Percentiles rank a stretch among this genome's conserved stretches.
These are phyloP conservation scores for Apophysomyces variabilis DNA, from an alignment of 371 early-diverging fungal genomes.

Conservation along the genomic window DNA sequence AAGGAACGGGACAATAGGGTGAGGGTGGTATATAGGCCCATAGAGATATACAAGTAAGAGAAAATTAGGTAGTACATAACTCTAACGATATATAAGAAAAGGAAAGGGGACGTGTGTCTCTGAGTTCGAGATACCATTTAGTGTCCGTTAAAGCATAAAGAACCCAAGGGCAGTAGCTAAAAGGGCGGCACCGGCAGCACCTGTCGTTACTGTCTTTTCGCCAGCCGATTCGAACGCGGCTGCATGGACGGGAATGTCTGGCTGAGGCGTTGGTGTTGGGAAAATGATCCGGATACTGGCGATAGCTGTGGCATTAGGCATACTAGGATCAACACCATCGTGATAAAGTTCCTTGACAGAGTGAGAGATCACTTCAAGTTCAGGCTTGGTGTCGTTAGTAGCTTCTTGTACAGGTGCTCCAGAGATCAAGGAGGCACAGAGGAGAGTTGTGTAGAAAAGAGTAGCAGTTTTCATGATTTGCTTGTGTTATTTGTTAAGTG, in stretches of 20 bases:
- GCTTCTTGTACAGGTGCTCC: slow-evolving; percentile 2
- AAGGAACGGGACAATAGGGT: not conserved
- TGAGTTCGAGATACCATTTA: too few relatives aligned
- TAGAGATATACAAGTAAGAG: not conserved
- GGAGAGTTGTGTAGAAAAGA: not conserved
- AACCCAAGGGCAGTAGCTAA: not conserved
- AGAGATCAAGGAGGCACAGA: slow-evolving; percentile 5
- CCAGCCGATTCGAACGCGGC: not conserved
- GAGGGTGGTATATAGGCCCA: not conserved
- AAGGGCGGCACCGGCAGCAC: not conserved
- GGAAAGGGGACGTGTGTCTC: too few relatives aligned
- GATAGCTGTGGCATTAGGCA: slow-evolving; percentile 6
- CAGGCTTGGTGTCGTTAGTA: not conserved
- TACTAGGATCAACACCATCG: not conserved
- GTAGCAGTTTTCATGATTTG: not conserved
- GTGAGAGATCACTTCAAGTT: not conserved
- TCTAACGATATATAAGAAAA: not conserved
- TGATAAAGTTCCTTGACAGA: not conserved
- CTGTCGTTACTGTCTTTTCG: not conserved
- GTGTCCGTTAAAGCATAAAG: not conserved
- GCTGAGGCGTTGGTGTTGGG: slow-evolving; percentile 1
- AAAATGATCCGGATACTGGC: slow-evolving; percentile 5
- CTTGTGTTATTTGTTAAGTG: not conserved
- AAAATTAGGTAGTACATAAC: not conserved
- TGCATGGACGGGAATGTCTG: not conserved